These are phyloP conservation scores for Camellia sinensis DNA, from an alignment of 148 eudicot genomes.

Conservation along the genomic window DNA sequence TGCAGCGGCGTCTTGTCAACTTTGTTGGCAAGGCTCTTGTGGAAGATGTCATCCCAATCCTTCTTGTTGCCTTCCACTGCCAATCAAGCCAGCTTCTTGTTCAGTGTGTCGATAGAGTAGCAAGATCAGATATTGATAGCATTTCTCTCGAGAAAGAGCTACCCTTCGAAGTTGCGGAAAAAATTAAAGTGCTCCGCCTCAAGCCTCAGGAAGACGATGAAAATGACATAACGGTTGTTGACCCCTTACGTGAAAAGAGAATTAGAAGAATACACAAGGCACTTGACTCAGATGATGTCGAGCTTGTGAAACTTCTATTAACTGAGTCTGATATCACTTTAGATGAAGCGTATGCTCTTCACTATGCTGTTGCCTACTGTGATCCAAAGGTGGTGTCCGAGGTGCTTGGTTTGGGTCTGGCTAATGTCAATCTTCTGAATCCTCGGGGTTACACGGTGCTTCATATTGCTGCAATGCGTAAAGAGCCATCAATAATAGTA, in stretches of 20 bases:
- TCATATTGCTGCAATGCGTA: constrained; percentile 58
- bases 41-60: constrained; percentile 47
- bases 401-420: constrained; percentile 38
- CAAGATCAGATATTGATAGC: constrained; percentile 41
- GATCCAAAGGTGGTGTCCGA: constrained; percentile 45
- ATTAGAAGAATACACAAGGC: constrained; percentile 44
- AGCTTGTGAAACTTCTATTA: constrained; percentile 42
- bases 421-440: constrained; percentile 43
- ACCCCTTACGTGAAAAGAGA: constrained; percentile 32
- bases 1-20: constrained; percentile 51
- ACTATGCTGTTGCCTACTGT: constrained; percentile 51
- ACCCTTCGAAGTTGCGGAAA: constrained; percentile 34
- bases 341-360: constrained; percentile 52
- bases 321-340: constrained; percentile 39
- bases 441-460: constrained; percentile 45
- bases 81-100: constrained; percentile 29
- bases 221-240: constrained; percentile 10
- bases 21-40: constrained; percentile 46
- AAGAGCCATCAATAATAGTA: constrained; percentile 43
- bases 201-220: constrained; percentile 21
- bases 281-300: constrained; percentile 51
- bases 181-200: constrained; percentile 28
- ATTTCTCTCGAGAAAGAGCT: constrained; percentile 40
- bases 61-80: constrained; percentile 34
- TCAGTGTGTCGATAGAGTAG: constrained; percentile 39